Base-by-base conservation (phyloP, 208 protist genomes). In the Leishmania lainsoni region DNA sequence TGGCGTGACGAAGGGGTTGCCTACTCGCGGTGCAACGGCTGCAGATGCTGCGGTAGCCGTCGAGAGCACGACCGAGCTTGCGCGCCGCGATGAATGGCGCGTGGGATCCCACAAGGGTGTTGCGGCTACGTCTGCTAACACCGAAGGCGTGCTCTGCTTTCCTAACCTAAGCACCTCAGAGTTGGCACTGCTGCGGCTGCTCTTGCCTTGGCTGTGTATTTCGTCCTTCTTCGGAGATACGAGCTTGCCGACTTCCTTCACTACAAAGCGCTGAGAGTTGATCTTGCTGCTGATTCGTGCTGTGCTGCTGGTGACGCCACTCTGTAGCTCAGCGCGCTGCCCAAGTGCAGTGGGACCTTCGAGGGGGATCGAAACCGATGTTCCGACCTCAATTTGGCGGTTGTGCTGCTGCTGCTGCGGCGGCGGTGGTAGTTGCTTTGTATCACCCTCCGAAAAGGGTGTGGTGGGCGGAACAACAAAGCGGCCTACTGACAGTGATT, bases 261-360 rank as follows among this genome's bases (percentile, higher is more conserved):
- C 63, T 32, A 72, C 82, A 72, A 86, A 86, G 22, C 82, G 82
- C 45, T 74, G 61, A 59, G 82, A 86, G 65, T 52, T 32, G 51
- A 29, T 42, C 10, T 42, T 72, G 66, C 74, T 65, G 78, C 63
- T 70, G 0, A 74, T 26, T 20, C 58, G 32, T 5, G 29, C 45
- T 56, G 75, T 71, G 29, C 29, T 65, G 74, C 54, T 48, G 52
- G 72, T 63, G 72, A 75, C 26, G 26, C 48, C 70, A 2, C 26
- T 49, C 70, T n/a, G 70, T 32, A 6, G 70, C 12, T 48, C n/a
- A n/a, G 48, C 9, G 35, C 52, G 16, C 10, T 49, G 39, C 48
- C 14, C n/a, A 20, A 12, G 14, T 29, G 42, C 70, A 39, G 22
- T 56, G 42, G 6, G 48, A 0, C 70, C 70, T 29, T 22, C n/a